These are phyloP conservation scores for Medicago ruthenica DNA, from an alignment of 306 rosid genomes.

Conservation along the genomic window DNA sequence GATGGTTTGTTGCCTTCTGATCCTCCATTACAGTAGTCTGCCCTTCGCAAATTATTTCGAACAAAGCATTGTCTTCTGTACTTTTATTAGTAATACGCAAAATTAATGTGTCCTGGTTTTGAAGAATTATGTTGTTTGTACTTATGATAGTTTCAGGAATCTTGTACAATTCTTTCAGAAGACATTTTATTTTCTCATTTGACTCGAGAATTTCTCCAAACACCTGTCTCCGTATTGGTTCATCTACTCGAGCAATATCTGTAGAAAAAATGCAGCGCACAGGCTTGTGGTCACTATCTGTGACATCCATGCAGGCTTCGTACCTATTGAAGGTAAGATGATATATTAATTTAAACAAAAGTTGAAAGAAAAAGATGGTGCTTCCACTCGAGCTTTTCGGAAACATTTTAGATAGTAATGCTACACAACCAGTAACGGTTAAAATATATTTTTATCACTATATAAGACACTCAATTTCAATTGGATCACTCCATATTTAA, in stretches of 20 bases:
- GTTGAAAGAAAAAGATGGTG: constrained; percentile 27
- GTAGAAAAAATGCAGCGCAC: constrained; percentile 87
- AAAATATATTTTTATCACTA: constrained; percentile 25
- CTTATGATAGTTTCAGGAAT: constrained; percentile 93
- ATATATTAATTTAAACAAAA: constrained; percentile 28
- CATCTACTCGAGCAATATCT: constrained; percentile 90
- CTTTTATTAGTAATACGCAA: constrained; percentile 87
- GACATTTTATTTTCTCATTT: constrained; percentile 66
- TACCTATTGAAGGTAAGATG: constrained; percentile 64
- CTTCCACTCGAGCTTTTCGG: constrained; percentile 17
- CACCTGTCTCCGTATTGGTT: constrained; percentile 88
- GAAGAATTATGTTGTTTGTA: constrained; percentile 94
- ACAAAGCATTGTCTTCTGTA: constrained; percentile 64
- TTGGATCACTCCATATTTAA: background rate
- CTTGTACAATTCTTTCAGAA: constrained; percentile 64
- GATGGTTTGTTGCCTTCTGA: constrained; percentile 61
- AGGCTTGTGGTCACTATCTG: constrained; percentile 98
- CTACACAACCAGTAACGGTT: background rate
- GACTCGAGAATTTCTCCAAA: constrained; percentile 78
- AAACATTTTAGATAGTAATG: background rate
- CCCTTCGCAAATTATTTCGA: constrained; percentile 85
- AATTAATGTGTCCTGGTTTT: constrained; percentile 81
- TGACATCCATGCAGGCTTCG: constrained; percentile 96
- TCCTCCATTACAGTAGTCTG: constrained; percentile 60
- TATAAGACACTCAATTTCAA: constrained; percentile 12